Evolutionary conservation across 805 yeast genomes (phyloP).

Genomic region (Pichia nakasei): DNA sequence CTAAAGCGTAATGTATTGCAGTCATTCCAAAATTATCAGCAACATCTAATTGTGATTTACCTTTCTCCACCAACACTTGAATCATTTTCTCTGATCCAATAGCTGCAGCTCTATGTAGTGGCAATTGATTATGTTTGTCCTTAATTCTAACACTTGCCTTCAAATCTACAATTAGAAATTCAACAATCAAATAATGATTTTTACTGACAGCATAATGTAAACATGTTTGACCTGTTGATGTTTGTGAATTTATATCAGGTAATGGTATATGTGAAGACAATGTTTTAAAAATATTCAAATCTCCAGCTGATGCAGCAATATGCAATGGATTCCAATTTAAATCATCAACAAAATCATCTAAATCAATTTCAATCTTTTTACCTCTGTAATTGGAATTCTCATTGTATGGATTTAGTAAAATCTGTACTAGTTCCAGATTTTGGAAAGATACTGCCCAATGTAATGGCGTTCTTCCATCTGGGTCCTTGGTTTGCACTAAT

Average conservation of each 20-base stretch:
- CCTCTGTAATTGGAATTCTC: background rate
- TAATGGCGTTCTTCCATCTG: conserved; percentile 70
- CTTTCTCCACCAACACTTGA: conserved; percentile 40
- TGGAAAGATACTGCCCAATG: conserved; percentile 83
- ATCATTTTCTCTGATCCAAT: conserved; percentile 57
- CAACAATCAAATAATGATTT: conserved; percentile 45
- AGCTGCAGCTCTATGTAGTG: conserved; percentile 79
- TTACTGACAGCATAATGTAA: conserved; percentile 74
- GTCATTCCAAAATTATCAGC: conserved; percentile 75
- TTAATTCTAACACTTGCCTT: conserved; percentile 56
- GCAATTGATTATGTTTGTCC: conserved; percentile 57
- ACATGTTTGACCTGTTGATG: conserved; percentile 61
- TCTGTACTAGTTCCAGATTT: conserved; percentile 41
- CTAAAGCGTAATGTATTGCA: conserved; percentile 79
- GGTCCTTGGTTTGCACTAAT: conserved; percentile 42
- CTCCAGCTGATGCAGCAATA: conserved; percentile 72
- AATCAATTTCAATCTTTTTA: conserved; percentile 32
- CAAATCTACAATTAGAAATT: conserved; percentile 40
- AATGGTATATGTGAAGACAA: conserved; percentile 43
- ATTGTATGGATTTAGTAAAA: conserved; percentile 25
- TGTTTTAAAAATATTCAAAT: conserved; percentile 39
- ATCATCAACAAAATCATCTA: conserved; percentile 62
- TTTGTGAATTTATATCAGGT: conserved; percentile 54
- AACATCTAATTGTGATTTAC: conserved; percentile 56
- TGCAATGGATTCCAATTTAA: conserved; percentile 89